Percentiles rank a stretch among this genome's conserved stretches.
Conservation (phyloP, 148 eudicot genomes). For the Nepenthes gracilis region DNA sequence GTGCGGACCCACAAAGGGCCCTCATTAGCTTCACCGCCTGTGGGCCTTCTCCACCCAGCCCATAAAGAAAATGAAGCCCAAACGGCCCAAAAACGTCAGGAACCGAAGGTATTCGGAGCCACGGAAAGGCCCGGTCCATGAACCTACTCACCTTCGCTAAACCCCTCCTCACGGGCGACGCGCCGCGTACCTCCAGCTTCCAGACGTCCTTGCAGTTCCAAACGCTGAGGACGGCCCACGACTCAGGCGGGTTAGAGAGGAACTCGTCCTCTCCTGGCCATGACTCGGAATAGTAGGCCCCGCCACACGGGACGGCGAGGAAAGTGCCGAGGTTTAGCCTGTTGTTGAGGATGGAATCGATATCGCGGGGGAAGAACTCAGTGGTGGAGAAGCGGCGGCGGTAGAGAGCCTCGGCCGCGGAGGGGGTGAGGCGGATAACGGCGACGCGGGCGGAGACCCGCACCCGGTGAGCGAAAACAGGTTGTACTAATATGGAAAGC, state of each 20-base stretch:
- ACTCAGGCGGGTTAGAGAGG: constrained; percentile 6
- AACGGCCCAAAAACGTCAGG: constrained; percentile 75
- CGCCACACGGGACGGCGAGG: constrained; percentile 33
- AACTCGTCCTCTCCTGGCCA: background rate
- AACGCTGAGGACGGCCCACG: constrained; percentile 73
- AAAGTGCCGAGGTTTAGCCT: constrained; percentile 55
- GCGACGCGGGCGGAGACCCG: constrained; percentile 18
- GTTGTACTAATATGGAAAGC: constrained; percentile 68
- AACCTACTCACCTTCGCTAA: constrained; percentile 41
- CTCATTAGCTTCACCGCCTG: constrained; percentile 20
- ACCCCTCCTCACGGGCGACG: constrained; percentile 39
- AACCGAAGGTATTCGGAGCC: constrained; percentile 54
- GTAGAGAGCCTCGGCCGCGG: constrained; percentile 61
- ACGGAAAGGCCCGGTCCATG: constrained; percentile 66
- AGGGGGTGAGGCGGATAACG: constrained; percentile 33
- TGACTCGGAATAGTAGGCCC: constrained; percentile 1
- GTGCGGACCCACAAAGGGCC: constrained; percentile 53
- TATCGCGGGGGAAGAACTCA: constrained; percentile 83
- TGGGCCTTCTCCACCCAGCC: constrained; percentile 86
- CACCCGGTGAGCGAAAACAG: constrained; percentile 72
- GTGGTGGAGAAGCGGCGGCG: constrained; percentile 51
- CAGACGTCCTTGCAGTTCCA: constrained; percentile 68
- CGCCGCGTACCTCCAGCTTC: constrained; percentile 60
- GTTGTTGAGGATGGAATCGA: constrained; percentile 46
- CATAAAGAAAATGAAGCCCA: constrained; percentile 77